Conservation (phyloP, 2,329 filamentous ascomycete genomes). For the Hypoxylon sp. region DNA sequence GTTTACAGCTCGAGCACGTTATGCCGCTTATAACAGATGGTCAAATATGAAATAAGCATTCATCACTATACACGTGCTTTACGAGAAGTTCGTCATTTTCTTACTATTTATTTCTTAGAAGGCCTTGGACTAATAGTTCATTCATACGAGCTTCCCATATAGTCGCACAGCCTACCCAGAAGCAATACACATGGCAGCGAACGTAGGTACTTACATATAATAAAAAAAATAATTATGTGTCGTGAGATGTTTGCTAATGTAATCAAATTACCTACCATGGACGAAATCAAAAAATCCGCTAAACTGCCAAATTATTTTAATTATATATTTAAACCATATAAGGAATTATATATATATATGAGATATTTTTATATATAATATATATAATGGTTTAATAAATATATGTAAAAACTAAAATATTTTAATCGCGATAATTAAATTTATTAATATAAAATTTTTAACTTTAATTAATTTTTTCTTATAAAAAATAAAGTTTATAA, state of each 20-base stretch:
- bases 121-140: background rate
- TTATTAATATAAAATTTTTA: too few relatives aligned
- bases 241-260: background rate
- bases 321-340: too few relatives aligned
- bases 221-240: conserved; percentile 8
- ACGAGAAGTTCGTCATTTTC: background rate
- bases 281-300: too few relatives aligned
- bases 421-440: too few relatives aligned
- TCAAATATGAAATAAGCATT: background rate
- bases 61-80: background rate
- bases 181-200: background rate
- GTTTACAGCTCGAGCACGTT: background rate
- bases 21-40: background rate
- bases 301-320: too few relatives aligned
- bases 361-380: too few relatives aligned
- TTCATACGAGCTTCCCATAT: background rate
- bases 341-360: too few relatives aligned
- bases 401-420: too few relatives aligned
- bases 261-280: conserved; percentile 24
- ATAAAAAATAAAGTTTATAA: too few relatives aligned
- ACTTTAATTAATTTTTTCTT: too few relatives aligned
- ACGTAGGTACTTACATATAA: background rate
- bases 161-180: background rate
- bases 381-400: too few relatives aligned
- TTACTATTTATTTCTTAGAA: conserved; percentile 5